Evolutionary conservation across 1,284 basidiomycete genomes (phyloP), one percentile per base, ranked within the genome.

Genomic region (Ceratobasidium papillatum): DNA sequence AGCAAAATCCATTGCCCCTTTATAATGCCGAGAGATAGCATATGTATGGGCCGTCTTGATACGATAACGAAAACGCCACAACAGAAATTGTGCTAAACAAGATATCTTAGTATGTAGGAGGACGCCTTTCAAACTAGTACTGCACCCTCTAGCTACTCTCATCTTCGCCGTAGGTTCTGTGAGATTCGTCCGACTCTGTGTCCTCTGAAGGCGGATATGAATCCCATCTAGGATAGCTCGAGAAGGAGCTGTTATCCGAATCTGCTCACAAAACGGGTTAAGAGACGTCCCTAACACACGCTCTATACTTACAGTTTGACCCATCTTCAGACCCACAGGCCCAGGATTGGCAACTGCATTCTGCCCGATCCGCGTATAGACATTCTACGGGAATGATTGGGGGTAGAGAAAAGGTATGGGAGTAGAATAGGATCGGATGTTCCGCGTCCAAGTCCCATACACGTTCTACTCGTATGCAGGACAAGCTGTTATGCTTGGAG

Each of bases 401-500:
- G 32, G 56, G 32, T 7, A 59, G 32, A 1, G 17, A 17, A 3
- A 38, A 51, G 19, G 1, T 12, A 22, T 12, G 2, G 2, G n/a
- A 22, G 49, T 51, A 25, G 11, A 2, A 25, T 25, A 25, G 19
- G 8, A 51, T n/a, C 8, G 49, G 49, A 25, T 22, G 5, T 22
- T 51, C 49, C 49, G n/a, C n/a, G n/a, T n/a, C n/a, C n/a, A n/a
- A n/a, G n/a, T 62, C 59, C 59, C 59, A 62, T n/a, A 62, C 25
- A 14, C 25, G 59, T 22, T 62, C 59, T 25, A 62, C 9, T 41
- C 38, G 59, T 9, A 62, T 45, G 4, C 36, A 8, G 5, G 27
- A 8, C 5, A 41, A 25, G 8, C 36, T 25, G 7, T 41, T 3
- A 7, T 25, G 36, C 19, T 8, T 36, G 27, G 14, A 5, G 19